A percentile compares a stretch with the other conserved stretches of the same genome.
These are phyloP conservation scores for Calocera viscosa DNA, from an alignment of 768 basidiomycete species.

Conservation along the genomic window DNA sequence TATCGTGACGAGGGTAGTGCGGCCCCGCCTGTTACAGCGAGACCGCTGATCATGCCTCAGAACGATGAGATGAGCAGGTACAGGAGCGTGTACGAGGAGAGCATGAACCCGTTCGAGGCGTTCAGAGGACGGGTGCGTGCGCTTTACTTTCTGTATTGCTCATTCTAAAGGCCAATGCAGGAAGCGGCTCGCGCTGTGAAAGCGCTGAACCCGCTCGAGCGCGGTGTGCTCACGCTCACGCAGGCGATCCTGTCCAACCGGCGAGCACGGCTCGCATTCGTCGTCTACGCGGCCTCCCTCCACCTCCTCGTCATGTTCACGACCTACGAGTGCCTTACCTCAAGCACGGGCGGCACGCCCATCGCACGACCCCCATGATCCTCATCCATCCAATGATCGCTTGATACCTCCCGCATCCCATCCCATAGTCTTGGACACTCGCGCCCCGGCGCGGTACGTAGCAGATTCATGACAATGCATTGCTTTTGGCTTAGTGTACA, in stretches of 20 bases:
- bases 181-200: conserved; percentile 91
- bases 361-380: conserved; percentile 1
- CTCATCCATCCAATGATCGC: background rate
- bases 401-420: background rate
- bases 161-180: conserved; percentile 32
- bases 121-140: conserved; percentile 81
- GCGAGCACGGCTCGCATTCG: conserved; percentile 76
- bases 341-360: conserved; percentile 8
- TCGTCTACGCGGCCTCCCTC: conserved; percentile 68
- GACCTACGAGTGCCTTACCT: conserved; percentile 52
- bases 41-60: conserved; percentile 15
- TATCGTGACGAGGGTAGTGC: conserved; percentile 60
- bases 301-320: conserved; percentile 75
- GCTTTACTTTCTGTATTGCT: background rate
- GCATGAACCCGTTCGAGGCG: conserved; percentile 96
- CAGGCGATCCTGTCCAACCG: conserved; percentile 79
- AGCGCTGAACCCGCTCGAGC: conserved; percentile 81
- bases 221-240: conserved; percentile 73
- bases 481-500: background rate
- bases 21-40: conserved; percentile 14
- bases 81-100: conserved; percentile 82
- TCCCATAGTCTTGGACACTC: background rate
- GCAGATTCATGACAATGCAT: background rate
- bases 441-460: background rate
- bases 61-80: conserved; percentile 79